phyloP scores from a whole-genome alignment of 192 early-diverging fungal genomes.

The Backusella liffmaniae region DNA sequence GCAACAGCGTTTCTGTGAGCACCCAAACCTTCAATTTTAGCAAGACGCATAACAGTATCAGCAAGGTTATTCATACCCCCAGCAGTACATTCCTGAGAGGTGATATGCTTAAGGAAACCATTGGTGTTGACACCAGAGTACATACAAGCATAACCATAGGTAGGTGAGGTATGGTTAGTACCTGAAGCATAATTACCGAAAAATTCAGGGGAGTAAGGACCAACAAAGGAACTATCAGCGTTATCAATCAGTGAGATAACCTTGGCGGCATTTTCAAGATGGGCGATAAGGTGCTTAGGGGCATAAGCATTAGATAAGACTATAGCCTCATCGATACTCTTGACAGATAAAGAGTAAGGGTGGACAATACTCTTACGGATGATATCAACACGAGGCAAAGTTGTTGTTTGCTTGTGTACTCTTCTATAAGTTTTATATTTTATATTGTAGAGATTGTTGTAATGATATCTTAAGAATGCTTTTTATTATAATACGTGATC shows the following conservation, averaged over 20 bases:
- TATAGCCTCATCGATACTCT: slow-evolving; percentile 73
- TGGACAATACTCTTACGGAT: slow-evolving; percentile 86
- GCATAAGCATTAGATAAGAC: slow-evolving; percentile 93
- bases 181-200: slow-evolving; percentile 99
- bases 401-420: slow-evolving; percentile 77
- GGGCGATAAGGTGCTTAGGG: slow-evolving; percentile 97
- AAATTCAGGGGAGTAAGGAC: slow-evolving; percentile 91
- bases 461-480: no score
- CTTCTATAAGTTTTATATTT: no score
- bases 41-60: slow-evolving; percentile 88
- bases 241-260: slow-evolving; percentile 69
- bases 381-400: slow-evolving; percentile 86
- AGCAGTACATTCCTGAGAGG: slow-evolving; percentile 84
- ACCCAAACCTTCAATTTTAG: slow-evolving; percentile 93
- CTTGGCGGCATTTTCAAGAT: slow-evolving; percentile 73
- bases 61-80: slow-evolving; percentile 84
- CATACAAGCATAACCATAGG: slow-evolving; percentile 97
- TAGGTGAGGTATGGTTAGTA: slow-evolving; percentile 99
- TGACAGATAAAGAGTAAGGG: slow-evolving; percentile 72
- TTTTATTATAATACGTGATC: no score
- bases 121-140: slow-evolving; percentile 97
- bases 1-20: slow-evolving; percentile 97
- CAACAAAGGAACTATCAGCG: slow-evolving; percentile 97
- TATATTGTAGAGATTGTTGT: no score
- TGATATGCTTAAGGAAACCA: slow-evolving; percentile 98